Evolutionary conservation across 1,284 basidiomycete species (phyloP), one percentile per base, ranked within the genome.

Genomic region (Earliella scabrosa): DNA sequence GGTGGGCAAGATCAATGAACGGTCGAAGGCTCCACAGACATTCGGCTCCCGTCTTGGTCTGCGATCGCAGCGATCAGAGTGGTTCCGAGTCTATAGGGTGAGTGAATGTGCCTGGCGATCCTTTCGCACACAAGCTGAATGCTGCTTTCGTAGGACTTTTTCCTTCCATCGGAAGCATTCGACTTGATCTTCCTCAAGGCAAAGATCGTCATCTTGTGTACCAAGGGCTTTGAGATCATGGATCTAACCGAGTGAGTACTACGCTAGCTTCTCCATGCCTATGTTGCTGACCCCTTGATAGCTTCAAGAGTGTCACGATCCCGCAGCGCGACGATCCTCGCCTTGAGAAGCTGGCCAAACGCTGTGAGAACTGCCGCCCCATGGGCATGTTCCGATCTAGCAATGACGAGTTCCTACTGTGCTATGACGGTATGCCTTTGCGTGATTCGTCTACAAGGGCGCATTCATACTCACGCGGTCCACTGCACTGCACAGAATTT

Each of bases 221-320:
- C 90, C 2, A 95, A 92, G 67, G 95, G 93, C n/a, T 97, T 98
- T 66, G 93, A 97, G 75, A 97, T 98, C 66, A 97, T 98, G 92
- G 92, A 97, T 70, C 79, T 98, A 31, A 85, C 85, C 2, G 88
- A 93, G 93, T 94, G 71, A 38, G 90, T 79, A 16, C n/a, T 10
- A 16, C 8, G 16, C 21, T 18, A 9, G 2, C 20, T 2, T 35
- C 29, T 2, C 11, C 32, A 18, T 9, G 23, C 13, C 0, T 7
- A n/a, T 31, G n/a, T 20, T 21, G 13, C 44, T 35, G 31, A 31
- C 34, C 3, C 11, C 20, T 3, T 6, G 36, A 10, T 36, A 94
- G 90, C 66, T 87, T 93, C 72, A 90, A 92, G 74, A 94, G 92
- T 66, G 92, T 94, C 2, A 92, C 92, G 1, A 95, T 97, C 52